phyloP scores from a whole-genome alignment of 1,284 basidiomycete species.

The Malassezia vespertilionis region DNA sequence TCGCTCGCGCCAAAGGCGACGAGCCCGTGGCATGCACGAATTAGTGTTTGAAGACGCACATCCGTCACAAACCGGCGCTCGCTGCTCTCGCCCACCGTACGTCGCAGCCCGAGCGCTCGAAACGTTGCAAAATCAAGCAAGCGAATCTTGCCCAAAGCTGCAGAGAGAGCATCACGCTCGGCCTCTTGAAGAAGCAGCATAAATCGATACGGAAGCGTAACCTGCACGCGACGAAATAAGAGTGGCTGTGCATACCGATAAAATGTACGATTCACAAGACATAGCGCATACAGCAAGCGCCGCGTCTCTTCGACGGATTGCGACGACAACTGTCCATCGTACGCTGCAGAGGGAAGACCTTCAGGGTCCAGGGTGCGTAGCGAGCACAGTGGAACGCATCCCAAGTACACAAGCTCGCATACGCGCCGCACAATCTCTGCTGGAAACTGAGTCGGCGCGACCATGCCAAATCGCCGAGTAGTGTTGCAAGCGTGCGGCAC shows the following conservation, averaged over 20 bases:
- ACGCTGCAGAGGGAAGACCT: constrained; percentile 35
- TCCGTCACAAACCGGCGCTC: constrained; percentile 85
- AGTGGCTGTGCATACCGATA: constrained; percentile 38
- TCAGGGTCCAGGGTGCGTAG: constrained; percentile 41
- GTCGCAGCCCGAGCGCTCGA: constrained; percentile 82
- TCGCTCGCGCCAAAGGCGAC: constrained; percentile 42
- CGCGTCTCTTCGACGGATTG: constrained; percentile 32
- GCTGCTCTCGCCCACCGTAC: constrained; percentile 78
- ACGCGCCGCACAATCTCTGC: constrained; percentile 35
- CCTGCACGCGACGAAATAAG: constrained; percentile 39
- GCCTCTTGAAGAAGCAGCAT: constrained; percentile 24
- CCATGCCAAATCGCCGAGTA: not conserved
- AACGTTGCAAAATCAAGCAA: constrained; percentile 67
- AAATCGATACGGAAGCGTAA: constrained; percentile 42
- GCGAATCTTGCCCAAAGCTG: constrained; percentile 20
- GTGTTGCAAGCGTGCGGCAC: not conserved
- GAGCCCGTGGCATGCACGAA: constrained; percentile 36
- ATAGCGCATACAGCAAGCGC: constrained; percentile 35
- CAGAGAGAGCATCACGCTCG: constrained; percentile 8
- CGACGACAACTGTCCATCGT: constrained; percentile 32
- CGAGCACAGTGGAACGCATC: constrained; percentile 33
- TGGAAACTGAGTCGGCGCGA: constrained; percentile 13
- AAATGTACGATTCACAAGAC: constrained; percentile 38
- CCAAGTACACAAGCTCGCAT: constrained; percentile 33
- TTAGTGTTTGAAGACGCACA: constrained; percentile 56